Conservation (phyloP, 2,329 filamentous ascomycete species). For the Alternaria novae-zelandiae region DNA sequence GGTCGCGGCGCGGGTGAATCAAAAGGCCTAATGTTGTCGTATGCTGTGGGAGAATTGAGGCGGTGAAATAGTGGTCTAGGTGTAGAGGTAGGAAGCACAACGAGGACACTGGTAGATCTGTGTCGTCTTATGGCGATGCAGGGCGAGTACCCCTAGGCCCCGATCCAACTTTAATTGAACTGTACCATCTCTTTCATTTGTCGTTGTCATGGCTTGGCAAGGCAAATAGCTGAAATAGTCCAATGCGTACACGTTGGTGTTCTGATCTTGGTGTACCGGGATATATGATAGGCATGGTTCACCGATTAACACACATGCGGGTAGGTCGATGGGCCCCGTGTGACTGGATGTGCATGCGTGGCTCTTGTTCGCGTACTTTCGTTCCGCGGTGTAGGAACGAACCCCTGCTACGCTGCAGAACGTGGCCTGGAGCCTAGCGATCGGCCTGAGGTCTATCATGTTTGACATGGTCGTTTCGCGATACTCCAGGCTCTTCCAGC, state of each 20-base stretch:
- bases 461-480: not conserved
- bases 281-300: conserved; percentile 3
- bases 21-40: conserved; percentile 3
- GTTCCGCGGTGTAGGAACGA: conserved; percentile 1
- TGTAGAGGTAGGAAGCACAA: conserved; percentile 7
- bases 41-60: conserved; percentile 12
- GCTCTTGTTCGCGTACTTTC: conserved; percentile 7
- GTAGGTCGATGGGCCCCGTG: conserved; percentile 4
- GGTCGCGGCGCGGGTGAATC: conserved; percentile 13
- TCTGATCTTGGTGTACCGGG: conserved; percentile 3
- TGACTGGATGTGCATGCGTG: conserved; percentile 14
- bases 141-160: conserved; percentile 6
- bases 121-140: conserved; percentile 21
- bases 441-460: not conserved
- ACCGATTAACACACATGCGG: conserved; percentile 7
- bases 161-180: conserved; percentile 8
- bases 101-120: conserved; percentile 18
- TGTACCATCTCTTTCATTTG: conserved; percentile 9
- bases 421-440: conserved; percentile 1
- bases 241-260: conserved; percentile 2
- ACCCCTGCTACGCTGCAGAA: conserved; percentile 11
- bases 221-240: conserved; percentile 16
- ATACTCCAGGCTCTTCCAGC: not conserved
- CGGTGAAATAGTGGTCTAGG: conserved; percentile 14
- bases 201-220: conserved; percentile 12